phyloP scores from a whole-genome alignment of 305 asterid genomes.

The Fraxinus sp. region DNA sequence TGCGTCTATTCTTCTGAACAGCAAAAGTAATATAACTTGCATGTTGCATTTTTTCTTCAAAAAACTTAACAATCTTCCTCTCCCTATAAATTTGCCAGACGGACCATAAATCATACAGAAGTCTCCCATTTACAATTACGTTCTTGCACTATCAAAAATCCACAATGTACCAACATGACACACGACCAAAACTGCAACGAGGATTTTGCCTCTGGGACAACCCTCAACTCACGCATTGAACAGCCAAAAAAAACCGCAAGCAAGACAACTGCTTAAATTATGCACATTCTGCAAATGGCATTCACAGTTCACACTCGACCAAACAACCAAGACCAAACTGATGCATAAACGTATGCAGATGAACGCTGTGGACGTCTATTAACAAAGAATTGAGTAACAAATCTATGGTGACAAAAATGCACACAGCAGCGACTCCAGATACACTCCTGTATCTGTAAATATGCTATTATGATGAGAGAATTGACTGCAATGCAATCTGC shows the following conservation, averaged over 20 bases:
- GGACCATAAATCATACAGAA: background rate
- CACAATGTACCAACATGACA: background rate
- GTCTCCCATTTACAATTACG: conserved; percentile 9
- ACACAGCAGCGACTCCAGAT: background rate
- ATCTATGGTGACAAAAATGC: background rate
- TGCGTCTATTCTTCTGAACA: background rate
- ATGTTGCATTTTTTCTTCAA: background rate
- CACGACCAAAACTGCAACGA: conserved; percentile 22
- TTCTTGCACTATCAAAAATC: conserved; percentile 12
- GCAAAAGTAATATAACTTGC: background rate
- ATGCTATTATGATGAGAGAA: conserved; percentile 50
- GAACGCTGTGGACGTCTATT: background rate
- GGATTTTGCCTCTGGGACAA: conserved; percentile 13
- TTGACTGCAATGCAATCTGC: conserved; percentile 75
- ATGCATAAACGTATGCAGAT: background rate
- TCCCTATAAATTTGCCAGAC: background rate
- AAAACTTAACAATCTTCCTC: background rate
- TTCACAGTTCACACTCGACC: background rate
- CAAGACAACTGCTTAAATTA: background rate
- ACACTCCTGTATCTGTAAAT: background rate
- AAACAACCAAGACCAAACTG: background rate
- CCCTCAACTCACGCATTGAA: conserved; percentile 16
- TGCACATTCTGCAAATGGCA: background rate
- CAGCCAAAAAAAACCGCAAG: background rate
- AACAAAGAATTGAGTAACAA: background rate